Conservation (phyloP, 2,329 filamentous ascomycete genomes). For the Cryphonectria radicalis region DNA sequence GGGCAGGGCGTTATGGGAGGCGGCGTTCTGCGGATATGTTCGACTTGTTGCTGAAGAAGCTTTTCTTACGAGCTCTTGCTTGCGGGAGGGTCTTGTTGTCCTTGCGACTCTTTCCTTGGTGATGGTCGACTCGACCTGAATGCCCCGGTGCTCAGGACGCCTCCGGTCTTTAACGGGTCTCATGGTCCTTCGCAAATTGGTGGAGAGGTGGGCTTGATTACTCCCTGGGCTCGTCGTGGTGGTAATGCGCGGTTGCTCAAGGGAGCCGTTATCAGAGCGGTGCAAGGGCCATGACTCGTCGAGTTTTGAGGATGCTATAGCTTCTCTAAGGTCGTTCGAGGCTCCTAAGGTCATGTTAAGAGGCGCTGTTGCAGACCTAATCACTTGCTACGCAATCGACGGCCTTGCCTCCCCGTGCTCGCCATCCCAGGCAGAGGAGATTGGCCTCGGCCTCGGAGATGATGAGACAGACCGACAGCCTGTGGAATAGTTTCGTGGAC, state of each 20-base stretch:
- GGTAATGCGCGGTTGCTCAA: not conserved
- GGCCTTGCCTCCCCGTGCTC: not conserved
- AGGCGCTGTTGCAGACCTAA: not conserved
- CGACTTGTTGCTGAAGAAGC: not conserved
- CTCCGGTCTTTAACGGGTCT: not conserved
- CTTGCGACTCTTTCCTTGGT: not conserved
- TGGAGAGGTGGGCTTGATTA: not conserved
- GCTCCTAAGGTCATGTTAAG: not conserved
- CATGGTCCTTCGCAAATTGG: not conserved
- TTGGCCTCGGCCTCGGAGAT: not conserved
- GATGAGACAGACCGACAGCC: not conserved
- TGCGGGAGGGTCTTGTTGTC: not conserved
- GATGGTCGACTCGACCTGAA: not conserved
- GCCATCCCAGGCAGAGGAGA: not conserved
- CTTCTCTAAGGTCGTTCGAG: not conserved
- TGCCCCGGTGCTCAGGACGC: not conserved
- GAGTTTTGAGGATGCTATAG: not conserved
- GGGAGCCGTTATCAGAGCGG: not conserved
- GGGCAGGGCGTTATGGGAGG: slow-evolving; percentile 6
- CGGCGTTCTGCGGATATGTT: slow-evolving; percentile 3
- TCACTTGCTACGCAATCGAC: not conserved
- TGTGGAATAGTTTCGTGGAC: not conserved
- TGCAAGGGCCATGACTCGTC: not conserved
- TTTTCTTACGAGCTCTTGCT: not conserved
- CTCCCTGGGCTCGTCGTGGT: not conserved